Evolutionary conservation across 768 basidiomycete genomes (phyloP), one percentile per base, ranked within the genome.

Genomic region (Rubroboletus satanas): DNA sequence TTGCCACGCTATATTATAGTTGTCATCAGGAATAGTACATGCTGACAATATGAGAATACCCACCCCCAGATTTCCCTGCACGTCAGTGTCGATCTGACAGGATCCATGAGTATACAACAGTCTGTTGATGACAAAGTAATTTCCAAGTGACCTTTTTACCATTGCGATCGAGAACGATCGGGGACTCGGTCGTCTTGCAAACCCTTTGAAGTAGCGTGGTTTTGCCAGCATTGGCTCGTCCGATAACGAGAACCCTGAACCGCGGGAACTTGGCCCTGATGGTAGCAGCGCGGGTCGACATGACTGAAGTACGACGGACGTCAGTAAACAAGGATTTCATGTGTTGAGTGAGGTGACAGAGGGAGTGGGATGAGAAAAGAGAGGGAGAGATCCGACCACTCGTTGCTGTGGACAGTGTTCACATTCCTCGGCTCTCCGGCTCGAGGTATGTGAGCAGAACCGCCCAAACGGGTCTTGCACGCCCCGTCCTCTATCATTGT

Each of bases 221-320:
- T 56, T 77, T 77, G 0, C 75, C 75, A 1, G 74, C 67, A 49
- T 75, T 75, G 3, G 73, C 71, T 49, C 71, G 66, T 5, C 76
- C 76, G n/a, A 77, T 73, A 15, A 75, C 60, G 45, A 77, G 72
- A 29, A 76, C 66, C 4, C 76, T 70, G 43, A 77, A 76, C 39
- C 61, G 70, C 3, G 18, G 28, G 37, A 56, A 45, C 33, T 12
- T 32, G 26, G 26, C 26, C 26, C 26, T 26, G 26, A 26, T 3
- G 26, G 5, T 26, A 26, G 26, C 26, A 26, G 26, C 5, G 26
- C 5, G 26, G 26, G 26, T 26, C 26, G 2, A 26, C 26, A 26
- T 26, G 26, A 26, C 26, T 26, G 26, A 26, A 26, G 26, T 26
- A 26, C 5, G 26, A 26, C 26, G 5, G 26, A 26, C 5, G 26